Evolutionary conservation across 768 basidiomycete genomes (phyloP).

Genomic region (Russula lepida): DNA sequence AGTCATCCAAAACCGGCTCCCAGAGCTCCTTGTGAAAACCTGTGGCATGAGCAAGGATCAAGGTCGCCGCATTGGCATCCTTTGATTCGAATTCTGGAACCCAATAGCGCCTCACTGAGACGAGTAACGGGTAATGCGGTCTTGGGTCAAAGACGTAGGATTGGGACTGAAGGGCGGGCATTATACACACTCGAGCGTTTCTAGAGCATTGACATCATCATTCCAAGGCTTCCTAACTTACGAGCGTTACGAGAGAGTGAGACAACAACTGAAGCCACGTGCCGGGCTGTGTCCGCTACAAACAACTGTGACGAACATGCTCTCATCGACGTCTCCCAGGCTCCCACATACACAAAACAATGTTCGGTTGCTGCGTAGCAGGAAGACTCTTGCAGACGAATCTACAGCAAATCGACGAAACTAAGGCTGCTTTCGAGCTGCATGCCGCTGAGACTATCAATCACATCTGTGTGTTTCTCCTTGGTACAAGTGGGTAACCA

Average conservation of each 20-base stretch:
- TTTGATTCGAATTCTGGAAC: slow-evolving; percentile 27
- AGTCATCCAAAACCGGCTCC: slow-evolving; percentile 46
- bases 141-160: slow-evolving; percentile 45
- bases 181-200: no score
- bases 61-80: slow-evolving; percentile 36
- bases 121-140: slow-evolving; percentile 40
- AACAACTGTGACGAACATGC: not conserved
- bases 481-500: slow-evolving; percentile 49
- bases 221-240: no score
- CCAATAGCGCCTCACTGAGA: slow-evolving; percentile 46
- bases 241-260: no score
- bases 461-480: slow-evolving; percentile 76
- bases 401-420: slow-evolving; percentile 72
- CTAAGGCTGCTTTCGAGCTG: slow-evolving; percentile 74
- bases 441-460: slow-evolving; percentile 65
- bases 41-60: slow-evolving; percentile 46
- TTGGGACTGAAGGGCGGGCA: slow-evolving; percentile 11
- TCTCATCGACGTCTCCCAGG: not conserved
- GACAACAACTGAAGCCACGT: not conserved
- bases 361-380: slow-evolving; percentile 78
- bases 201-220: no score
- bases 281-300: not conserved
- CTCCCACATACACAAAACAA: not conserved
- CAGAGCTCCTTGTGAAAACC: slow-evolving; percentile 53
- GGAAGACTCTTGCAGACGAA: slow-evolving; percentile 75